Conservation (phyloP, 768 basidiomycete species). For the Boletales sp. region DNA sequence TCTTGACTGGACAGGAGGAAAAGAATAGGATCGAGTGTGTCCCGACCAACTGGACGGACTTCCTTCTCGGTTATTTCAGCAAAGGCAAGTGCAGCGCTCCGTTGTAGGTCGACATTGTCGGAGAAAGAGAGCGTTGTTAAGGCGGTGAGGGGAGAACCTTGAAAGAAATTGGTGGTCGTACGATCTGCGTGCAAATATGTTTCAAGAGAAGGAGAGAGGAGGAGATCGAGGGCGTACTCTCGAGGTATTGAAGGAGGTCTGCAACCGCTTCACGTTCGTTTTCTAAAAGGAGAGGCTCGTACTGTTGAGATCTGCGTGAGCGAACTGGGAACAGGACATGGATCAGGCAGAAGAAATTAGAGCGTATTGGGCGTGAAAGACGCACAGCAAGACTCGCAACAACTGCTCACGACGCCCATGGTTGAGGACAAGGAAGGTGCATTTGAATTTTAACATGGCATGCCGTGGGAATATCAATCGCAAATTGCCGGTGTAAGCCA, state of each 20-base stretch:
- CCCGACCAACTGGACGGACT: conserved; percentile 92
- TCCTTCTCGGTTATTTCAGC: conserved; percentile 99
- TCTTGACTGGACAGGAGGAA: conserved; percentile 97
- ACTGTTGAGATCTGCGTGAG: conserved; percentile 80
- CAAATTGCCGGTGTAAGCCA: conserved; percentile 13
- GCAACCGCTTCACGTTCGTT: conserved; percentile 98
- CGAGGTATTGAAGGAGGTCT: conserved; percentile 93
- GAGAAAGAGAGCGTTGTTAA: conserved; percentile 97
- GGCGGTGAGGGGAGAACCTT: conserved; percentile 86
- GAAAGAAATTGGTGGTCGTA: conserved; percentile 97
- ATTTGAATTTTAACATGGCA: background rate
- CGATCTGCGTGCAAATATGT: conserved; percentile 52
- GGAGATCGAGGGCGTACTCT: conserved; percentile 60
- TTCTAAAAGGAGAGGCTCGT: conserved; percentile 83
- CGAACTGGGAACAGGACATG: conserved; percentile 48
- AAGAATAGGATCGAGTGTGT: conserved; percentile 96
- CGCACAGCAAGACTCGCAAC: conserved; percentile 83
- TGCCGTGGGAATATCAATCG: conserved; percentile 24
- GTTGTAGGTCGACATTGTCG: conserved; percentile 98
- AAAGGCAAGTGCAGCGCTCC: conserved; percentile 96
- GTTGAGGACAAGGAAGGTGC: conserved; percentile 2
- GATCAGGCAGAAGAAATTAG: conserved; percentile 9
- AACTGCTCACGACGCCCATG: conserved; percentile 78
- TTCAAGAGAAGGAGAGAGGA: background rate
- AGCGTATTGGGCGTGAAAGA: conserved; percentile 14